Conservation (phyloP, 805 yeast species). For the Suhomyces vadensis region DNA sequence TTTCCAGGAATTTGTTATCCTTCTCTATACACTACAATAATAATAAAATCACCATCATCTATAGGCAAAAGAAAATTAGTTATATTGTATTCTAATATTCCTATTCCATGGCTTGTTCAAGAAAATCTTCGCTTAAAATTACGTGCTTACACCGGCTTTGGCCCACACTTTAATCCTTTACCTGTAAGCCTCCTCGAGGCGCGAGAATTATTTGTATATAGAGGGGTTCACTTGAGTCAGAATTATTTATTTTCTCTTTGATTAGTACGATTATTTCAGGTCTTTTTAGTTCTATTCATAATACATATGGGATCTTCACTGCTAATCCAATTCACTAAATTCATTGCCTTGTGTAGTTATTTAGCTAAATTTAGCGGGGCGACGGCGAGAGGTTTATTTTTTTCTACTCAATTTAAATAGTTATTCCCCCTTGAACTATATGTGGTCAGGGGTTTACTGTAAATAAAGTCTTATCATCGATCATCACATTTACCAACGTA, state of each 20-base stretch:
- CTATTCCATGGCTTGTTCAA: not conserved
- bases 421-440: not conserved
- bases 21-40: constrained; percentile 1
- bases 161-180: not conserved
- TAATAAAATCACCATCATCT: too few relatives aligned
- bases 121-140: not conserved
- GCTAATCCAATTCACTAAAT: not conserved
- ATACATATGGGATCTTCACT: not conserved
- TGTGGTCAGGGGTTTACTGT: not conserved
- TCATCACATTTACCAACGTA: too few relatives aligned
- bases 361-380: constrained; percentile 1
- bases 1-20: too few relatives aligned
- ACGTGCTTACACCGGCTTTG: not conserved
- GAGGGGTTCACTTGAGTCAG: not conserved
- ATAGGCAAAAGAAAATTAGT: not conserved
- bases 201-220: not conserved
- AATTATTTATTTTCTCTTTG: not conserved
- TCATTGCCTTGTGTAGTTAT: too few relatives aligned
- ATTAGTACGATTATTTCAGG: not conserved
- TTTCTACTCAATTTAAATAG: too few relatives aligned
- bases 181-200: not conserved
- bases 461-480: too few relatives aligned
- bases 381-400: not conserved
- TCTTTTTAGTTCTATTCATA: not conserved
- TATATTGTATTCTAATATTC: not conserved